Percentiles rank a stretch among this genome's conserved stretches.
These are phyloP conservation scores for Coemansia javaensis DNA, from an alignment of 192 early-diverging fungal genomes.

Conservation along the genomic window DNA sequence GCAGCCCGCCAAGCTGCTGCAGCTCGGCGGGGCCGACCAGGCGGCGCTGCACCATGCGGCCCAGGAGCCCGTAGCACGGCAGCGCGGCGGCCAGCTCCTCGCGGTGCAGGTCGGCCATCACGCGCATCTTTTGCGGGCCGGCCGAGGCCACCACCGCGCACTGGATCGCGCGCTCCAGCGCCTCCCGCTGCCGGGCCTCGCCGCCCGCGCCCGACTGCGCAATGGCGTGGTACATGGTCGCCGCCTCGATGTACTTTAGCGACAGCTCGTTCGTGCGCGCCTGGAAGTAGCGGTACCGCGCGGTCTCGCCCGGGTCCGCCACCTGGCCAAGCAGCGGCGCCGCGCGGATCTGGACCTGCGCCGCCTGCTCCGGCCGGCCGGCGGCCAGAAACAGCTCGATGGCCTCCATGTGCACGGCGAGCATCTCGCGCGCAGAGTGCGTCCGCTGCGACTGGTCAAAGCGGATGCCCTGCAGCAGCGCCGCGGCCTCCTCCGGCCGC, in stretches of 20 bases:
- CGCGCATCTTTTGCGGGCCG: slow-evolving; percentile 81
- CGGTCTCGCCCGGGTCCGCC: slow-evolving; percentile 49
- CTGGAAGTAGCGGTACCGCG: slow-evolving; percentile 76
- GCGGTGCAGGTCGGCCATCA: slow-evolving; percentile 84
- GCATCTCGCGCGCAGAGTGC: slow-evolving; percentile 60
- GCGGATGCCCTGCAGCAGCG: slow-evolving; percentile 79
- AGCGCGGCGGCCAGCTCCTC: slow-evolving; percentile 84
- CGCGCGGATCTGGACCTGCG: slow-evolving; percentile 80
- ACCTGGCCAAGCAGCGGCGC: slow-evolving; percentile 58
- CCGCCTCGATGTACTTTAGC: slow-evolving; percentile 80
- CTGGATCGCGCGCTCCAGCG: slow-evolving; percentile 71
- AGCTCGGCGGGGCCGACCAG: slow-evolving; percentile 76
- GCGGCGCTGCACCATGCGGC: slow-evolving; percentile 93
- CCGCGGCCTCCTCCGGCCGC: slow-evolving; percentile 81
- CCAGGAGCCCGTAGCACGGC: slow-evolving; percentile 70
- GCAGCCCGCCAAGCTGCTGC: slow-evolving; percentile 65
- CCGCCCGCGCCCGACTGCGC: slow-evolving; percentile 65
- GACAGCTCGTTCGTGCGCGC: slow-evolving; percentile 82
- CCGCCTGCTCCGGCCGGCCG: slow-evolving; percentile 75
- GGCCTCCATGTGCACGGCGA: slow-evolving; percentile 78
- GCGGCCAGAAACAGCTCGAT: slow-evolving; percentile 82
- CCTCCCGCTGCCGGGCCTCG: slow-evolving; percentile 55
- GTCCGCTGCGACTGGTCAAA: slow-evolving; percentile 85
- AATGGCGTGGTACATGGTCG: slow-evolving; percentile 77
- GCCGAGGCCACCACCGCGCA: slow-evolving; percentile 89